Base-by-base conservation (phyloP, 1,284 basidiomycete species). In the Mixia osmundae region DNA sequence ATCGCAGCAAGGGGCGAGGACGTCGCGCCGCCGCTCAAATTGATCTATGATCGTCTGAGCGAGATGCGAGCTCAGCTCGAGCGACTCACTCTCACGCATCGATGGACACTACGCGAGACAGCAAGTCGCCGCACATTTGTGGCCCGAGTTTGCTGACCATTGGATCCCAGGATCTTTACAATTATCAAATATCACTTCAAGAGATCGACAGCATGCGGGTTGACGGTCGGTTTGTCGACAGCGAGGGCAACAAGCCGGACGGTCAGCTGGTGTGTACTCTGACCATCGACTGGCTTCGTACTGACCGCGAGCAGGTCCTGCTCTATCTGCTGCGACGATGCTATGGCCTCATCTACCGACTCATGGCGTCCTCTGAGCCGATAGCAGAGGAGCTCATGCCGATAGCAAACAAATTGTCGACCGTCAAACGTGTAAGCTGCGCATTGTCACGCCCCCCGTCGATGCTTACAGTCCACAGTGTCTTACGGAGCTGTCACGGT, bases 51-150 rank as follows among this genome's bases (percentile, higher is more conserved):
- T 52, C 70, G 89, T 14, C 66, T 99, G 43, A 69, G 64, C 42
- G 76, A 78, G 50, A 74, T 95, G 52, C 71, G 85, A 42, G 64
- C 68, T 7, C 78, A 87, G 54, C 63, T 94, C 29, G 85, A 94
- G 60, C 71, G 76, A 43, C 61, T 94, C 33, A 80, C 80, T 29
- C 63, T 95, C 47, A 95, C 89, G 1, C 89, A 94, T 56, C 72
- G 91, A 30, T 99, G 91, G 91, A 91, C 77, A 40, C 60, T 99
- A 40, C 67, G 87, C 29, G 91, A 97, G 63, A 99, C 89, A n/a
- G n/a, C n/a, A n/a, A n/a, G n/a, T n/a, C n/a, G n/a, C n/a, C n/a
- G n/a, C n/a, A n/a, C n/a, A n/a, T n/a, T n/a, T 0, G 89, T 61
- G 42, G 46, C 57, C 44, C 3, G 16, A n/a, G n/a, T 22, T n/a